Evolutionary conservation across 1,284 basidiomycete genomes (phyloP), one percentile per base, ranked within the genome.

Genomic region (Trichosporon ovoides): DNA sequence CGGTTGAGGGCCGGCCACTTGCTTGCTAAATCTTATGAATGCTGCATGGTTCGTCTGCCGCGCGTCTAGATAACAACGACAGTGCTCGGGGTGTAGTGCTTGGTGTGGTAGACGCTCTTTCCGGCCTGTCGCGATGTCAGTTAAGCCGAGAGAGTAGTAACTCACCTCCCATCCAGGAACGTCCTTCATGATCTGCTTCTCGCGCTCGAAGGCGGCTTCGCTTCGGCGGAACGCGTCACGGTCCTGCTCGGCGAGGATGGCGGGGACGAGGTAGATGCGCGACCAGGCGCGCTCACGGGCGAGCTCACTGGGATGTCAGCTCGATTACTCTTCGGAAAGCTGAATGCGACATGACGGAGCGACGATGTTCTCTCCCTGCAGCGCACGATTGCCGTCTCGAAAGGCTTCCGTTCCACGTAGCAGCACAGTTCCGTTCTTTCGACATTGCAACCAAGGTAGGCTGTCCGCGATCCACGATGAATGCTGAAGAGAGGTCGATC

Each of bases 161-260:
- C 89, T 75, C 78, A 93, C 92, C 89, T 91, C 86, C 95, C 95
- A 98, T 56, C 85, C 91, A 55, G 83, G 83, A 38, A 97, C 92
- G 71, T 93, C 89, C 80, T 90, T 91, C 94, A 98, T 98, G 72
- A 98, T 91, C 80, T 87, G 87, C 79, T 83, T 84, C 79, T 98
- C 95, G 56, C 92, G 80, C 52, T 80, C 87, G 58, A 88, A 52
- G 51, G 86, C 85, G n/a, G 91, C 92, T 69, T 87, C 82, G 70
- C 87, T 80, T 53, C 92, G 84, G 66, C 92, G 83, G 81, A 89
- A 94, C 52, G 83, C 82, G 76, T 95, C 92, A 59, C 95, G 86
- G 80, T 98, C 94, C 14, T 87, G 86, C 77, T 98, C 94, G 51
- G 94, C 94, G 65, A 94, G 83, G 49, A 96, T 82, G 60, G 98